A percentile compares a stretch with the other conserved stretches of the same genome.
phyloP scores from a whole-genome alignment of 2,329 filamentous ascomycete species.

The Remersonia thermophila region DNA sequence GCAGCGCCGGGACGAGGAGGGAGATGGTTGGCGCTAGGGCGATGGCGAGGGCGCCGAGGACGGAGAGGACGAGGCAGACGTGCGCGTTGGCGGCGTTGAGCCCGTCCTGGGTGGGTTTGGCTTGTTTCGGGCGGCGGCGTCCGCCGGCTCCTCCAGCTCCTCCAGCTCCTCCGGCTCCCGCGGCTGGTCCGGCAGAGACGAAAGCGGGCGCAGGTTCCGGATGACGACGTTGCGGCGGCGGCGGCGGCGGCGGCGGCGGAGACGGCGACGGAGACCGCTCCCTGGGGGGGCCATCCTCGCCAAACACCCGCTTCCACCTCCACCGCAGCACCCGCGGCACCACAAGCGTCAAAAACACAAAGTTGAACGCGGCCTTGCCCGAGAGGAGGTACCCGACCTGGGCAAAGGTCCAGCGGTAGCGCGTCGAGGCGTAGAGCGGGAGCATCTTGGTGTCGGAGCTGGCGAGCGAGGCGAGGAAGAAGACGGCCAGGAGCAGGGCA shows the following conservation, averaged over 20 bases:
- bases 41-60: constrained; percentile 32
- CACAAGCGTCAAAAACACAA: constrained; percentile 29
- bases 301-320: constrained; percentile 2
- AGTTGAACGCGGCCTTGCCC: constrained; percentile 36
- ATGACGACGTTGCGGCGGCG: too few relatives aligned
- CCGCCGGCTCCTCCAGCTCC: neutral
- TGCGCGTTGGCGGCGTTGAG: constrained; percentile 25
- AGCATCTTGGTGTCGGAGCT: constrained; percentile 40
- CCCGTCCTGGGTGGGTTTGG: constrained; percentile 9
- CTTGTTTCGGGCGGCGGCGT: neutral
- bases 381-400: constrained; percentile 36
- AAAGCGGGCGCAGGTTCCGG: too few relatives aligned
- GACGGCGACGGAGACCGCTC: too few relatives aligned
- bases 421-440: constrained; percentile 37
- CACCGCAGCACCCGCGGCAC: constrained; percentile 23
- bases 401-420: constrained; percentile 34
- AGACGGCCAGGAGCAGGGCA: constrained; percentile 29
- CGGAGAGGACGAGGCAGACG: constrained; percentile 26
- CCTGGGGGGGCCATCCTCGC: too few relatives aligned
- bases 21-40: constrained; percentile 26
- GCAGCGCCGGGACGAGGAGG: constrained; percentile 30
- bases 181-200: neutral
- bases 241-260: too few relatives aligned
- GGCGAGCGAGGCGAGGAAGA: constrained; percentile 36
- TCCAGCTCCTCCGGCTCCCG: neutral